A percentile compares a stretch with the other conserved stretches of the same genome.
Conservation (phyloP, 768 basidiomycete species). For the Podaxis sp. region DNA sequence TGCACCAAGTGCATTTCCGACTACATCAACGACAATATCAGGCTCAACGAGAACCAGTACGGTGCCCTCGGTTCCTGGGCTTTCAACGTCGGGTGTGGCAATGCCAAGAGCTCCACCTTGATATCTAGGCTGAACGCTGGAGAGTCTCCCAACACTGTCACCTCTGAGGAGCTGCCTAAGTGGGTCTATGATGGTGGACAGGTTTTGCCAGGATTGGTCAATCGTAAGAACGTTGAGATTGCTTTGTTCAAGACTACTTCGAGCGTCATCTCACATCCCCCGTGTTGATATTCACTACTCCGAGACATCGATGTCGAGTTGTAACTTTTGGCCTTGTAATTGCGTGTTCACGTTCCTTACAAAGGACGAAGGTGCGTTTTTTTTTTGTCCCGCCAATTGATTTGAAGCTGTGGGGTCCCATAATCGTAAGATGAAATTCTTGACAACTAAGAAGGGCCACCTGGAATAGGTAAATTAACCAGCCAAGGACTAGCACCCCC, state of each 20-base stretch:
- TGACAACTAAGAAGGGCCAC: too few species aligned
- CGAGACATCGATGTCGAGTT: background rate
- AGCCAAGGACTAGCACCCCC: too few species aligned
- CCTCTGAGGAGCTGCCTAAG: slow-evolving; percentile 27
- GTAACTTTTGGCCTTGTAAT: background rate
- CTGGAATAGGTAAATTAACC: too few species aligned
- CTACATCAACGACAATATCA: slow-evolving; percentile 18
- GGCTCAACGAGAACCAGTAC: slow-evolving; percentile 29
- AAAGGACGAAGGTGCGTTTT: background rate
- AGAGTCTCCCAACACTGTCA: slow-evolving; percentile 27
- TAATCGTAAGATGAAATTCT: too few species aligned
- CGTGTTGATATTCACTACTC: slow-evolving; percentile 9
- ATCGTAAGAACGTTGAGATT: slow-evolving; percentile 24
- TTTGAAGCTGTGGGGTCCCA: too few species aligned
- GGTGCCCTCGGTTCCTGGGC: slow-evolving; percentile 27
- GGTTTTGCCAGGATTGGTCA: slow-evolving; percentile 23
- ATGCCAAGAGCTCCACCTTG: slow-evolving; percentile 21
- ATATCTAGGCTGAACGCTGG: slow-evolving; percentile 25
- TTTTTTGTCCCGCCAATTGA: too few species aligned
- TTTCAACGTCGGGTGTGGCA: slow-evolving; percentile 27
- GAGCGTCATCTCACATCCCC: slow-evolving; percentile 22
- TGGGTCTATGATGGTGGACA: slow-evolving; percentile 24
- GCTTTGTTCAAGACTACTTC: slow-evolving; percentile 26
- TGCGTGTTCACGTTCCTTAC: background rate
- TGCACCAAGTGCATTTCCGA: slow-evolving; percentile 21